Evolutionary conservation across 768 basidiomycete species (phyloP), one percentile per base, ranked within the genome.

Genomic region (Lentinula raphanica): DNA sequence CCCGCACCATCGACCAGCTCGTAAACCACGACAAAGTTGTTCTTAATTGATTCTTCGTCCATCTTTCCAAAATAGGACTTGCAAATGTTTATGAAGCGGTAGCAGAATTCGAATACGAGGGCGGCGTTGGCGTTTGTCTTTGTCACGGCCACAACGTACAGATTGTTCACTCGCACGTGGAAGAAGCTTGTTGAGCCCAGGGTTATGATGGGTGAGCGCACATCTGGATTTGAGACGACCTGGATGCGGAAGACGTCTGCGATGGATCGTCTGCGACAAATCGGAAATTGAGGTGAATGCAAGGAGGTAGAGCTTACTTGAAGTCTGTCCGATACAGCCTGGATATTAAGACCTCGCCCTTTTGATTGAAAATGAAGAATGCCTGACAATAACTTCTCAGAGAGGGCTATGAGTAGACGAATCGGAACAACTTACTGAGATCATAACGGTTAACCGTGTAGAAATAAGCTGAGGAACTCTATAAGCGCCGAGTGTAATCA

Each of bases 281-380:
- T n/a, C 9, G 32, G 27, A 38, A 21, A 58, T 19, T 15, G 56
- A 7, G 54, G 3, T 9, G 19, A n/a, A 15, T 39, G 45, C 29
- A 56, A 59, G 49, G 40, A 57, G 12, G 54, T 57, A 54, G 64
- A 62, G 66, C 81, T 72, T 72, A 96, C 97, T 96, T 98, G 78
- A 99, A 87, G 74, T 99, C 97, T 49, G 95, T 89, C 54, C 97
- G 85, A 73, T 97, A 99, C 27, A 98, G 80, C 61, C 97, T 82
- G 45, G 95, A 97, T 68, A 98, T 99, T 65, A 99, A 82, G 57
- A 94, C 96, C 84, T 98, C 97, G 72, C 97, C 97, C 73, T 98
- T 98, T 73, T 95, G 94, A 69, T 98, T 99, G 81, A 98, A 97
- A 59, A 98, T 93, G 74, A 98, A 98, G 84, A 98, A 98, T 49